Conservation (phyloP, 345 rosid species). For the Gossypioides kirkii region DNA sequence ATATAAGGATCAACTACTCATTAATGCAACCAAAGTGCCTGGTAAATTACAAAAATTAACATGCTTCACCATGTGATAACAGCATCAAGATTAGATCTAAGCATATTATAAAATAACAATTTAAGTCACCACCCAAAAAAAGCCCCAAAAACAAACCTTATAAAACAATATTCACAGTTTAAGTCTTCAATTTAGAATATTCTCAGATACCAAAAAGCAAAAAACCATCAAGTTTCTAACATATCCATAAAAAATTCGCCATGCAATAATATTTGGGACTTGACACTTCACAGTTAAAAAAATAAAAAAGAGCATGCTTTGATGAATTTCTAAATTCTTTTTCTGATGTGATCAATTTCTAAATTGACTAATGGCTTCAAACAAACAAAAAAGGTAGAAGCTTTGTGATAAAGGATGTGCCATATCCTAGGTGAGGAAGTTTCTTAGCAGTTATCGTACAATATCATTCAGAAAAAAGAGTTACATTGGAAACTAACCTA, state of each 20-base stretch:
- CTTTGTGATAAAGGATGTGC: not conserved
- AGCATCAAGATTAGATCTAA: not conserved
- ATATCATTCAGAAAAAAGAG: slow-evolving; percentile 3
- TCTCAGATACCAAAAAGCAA: not conserved
- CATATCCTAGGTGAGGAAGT: not conserved
- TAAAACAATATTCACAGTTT: not conserved
- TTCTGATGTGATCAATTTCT: not conserved
- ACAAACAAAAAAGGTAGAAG: not conserved
- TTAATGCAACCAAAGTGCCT: not conserved
- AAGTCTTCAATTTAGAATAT: not conserved
- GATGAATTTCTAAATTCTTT: not conserved
- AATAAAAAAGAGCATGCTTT: not conserved
- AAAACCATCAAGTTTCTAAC: not conserved
- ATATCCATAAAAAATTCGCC: not conserved
- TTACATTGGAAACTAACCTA: slow-evolving; percentile 41
- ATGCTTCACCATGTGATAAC: not conserved
- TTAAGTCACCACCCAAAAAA: not conserved
- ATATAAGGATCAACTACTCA: not conserved
- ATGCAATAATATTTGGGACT: not conserved
- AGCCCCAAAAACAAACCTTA: not conserved
- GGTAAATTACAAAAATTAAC: not conserved
- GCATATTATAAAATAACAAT: not conserved
- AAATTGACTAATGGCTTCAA: not conserved
- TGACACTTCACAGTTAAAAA: not conserved
- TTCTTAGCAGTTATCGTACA: not conserved